Evolutionary conservation across 176 grass and related monocot genomes (phyloP), one percentile per base, ranked within the genome.

Genomic region (Dactylis glomerata): DNA sequence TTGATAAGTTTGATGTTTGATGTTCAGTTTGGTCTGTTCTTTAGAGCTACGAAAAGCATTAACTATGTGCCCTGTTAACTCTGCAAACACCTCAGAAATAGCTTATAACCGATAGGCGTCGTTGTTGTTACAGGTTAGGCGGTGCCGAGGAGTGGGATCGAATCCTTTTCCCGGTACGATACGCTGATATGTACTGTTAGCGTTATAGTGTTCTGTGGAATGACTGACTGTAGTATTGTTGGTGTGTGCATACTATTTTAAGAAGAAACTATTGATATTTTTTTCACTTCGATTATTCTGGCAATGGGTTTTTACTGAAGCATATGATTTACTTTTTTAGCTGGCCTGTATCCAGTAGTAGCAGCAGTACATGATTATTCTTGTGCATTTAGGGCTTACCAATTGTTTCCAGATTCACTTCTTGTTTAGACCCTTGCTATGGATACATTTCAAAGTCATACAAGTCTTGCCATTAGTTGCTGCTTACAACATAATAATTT

Each of bases 121-220:
- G n/a, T n/a, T n/a, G n/a, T n/a, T n/a, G n/a, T n/a, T n/a, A n/a
- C n/a, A n/a, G n/a, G n/a, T n/a, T n/a, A 79, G 79, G 88, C 87
- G 57, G 81, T 97, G 84, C 62, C 75, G n/a, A 89, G 73, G 68
- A 91, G 92, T 82, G 78, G 83, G 50, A 86, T 97, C 1, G 75
- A 94, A 50, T 91, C 90, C 10, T 86, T 97, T 40, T 95, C 93
- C 46, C 85, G 81, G 68, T 90, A 85, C 89, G 88, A 68, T n/a
- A 86, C 92, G n/a, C 23, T 58, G 36, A 57, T 61, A 27, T 23
- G 4, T 61, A 23, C 8, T 42, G 3, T 17, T 7, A 19, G 24
- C 10, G 22, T 22, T 22, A 22, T 14, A 46, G 8, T 45, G 38
- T 79, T 66, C 10, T 0, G 27, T n/a, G 26, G 37, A 62, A 79